Base-by-base conservation (phyloP, 768 basidiomycete species). In the Phaeotremella fagi region DNA sequence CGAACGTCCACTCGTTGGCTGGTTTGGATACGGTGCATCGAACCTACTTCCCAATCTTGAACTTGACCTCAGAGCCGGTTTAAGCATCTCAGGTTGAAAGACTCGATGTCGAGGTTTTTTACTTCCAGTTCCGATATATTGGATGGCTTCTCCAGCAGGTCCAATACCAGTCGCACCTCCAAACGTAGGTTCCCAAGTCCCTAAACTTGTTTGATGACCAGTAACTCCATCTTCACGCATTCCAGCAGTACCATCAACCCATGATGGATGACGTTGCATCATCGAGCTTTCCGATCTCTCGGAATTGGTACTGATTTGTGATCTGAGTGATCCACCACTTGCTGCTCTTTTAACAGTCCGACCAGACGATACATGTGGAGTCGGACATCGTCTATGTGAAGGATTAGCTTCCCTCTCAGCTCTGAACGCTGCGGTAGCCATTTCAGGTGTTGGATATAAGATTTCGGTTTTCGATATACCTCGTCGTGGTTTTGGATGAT, bases 121-220 rank as follows among this genome's bases (percentile, higher is more conserved):
- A 45, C 66, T 50, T 0, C 66, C 69, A 14, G 66, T 42, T 1
- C 64, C 65, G 22, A 70, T 70, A 4, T 60, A 56, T 37, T 70
- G 64, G 43, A 66, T 63, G 3, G 68, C 64, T 26, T 70, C 68
- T n/a, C 68, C 68, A 3, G 52, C 64, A 23, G 65, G 56, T 7
- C 68, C 68, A 11, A 66, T 56, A 20, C 64, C 60, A 3, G 42
- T 29, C 3, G 55, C 24, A 23, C 48, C 50, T 6, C 64, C 64
- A 29, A 64, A 64, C 3, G 44, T 50, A 2, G 64, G 60, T n/a
- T 70, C 60, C 52, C 59, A 64, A 22, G 52, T 45, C 0, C 53
- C 60, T 23, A 59, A 15, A 22, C 33, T 44, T 25, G 36, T 28
- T 20, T 7, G 16, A 14, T 48, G 23, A 33, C 28, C 20, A 46